A percentile compares a stretch with the other conserved stretches of the same genome.
Evolutionary conservation across 345 rosid genomes (phyloP).

Genomic region (Camelina laxa): DNA sequence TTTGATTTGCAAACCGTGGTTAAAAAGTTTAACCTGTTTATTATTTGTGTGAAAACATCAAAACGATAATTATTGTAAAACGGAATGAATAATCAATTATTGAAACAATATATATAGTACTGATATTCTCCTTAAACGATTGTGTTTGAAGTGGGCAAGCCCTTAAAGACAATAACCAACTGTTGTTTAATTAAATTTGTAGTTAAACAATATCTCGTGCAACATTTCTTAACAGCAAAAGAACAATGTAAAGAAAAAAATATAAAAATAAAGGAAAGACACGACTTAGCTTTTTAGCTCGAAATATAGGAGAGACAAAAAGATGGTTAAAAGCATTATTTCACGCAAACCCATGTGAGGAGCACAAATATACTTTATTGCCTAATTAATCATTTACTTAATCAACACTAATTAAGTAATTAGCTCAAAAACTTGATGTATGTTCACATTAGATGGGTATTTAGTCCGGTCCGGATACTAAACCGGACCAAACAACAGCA

Average conservation of each 20-base stretch:
- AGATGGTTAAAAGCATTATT: constrained; percentile 44
- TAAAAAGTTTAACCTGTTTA: not conserved
- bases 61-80: not conserved
- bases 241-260: constrained; percentile 12
- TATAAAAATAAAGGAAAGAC: constrained; percentile 17
- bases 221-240: constrained; percentile 21
- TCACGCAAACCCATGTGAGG: constrained; percentile 54
- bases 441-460: constrained; percentile 39
- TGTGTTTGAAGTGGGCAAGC: not conserved
- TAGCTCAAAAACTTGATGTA: not conserved
- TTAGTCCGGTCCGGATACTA: not conserved
- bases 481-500: not conserved
- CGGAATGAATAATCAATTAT: not conserved
- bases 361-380: constrained; percentile 48
- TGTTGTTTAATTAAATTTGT: not conserved
- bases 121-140: not conserved
- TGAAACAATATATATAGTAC: not conserved
- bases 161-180: not conserved
- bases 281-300: constrained; percentile 48
- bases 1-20: not conserved
- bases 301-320: constrained; percentile 52
- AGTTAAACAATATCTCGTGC: constrained; percentile 15
- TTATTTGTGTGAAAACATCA: not conserved
- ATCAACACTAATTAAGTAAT: constrained; percentile 30
- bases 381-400: constrained; percentile 45